phyloP scores from a whole-genome alignment of 345 rosid genomes.

The Salix caprea region DNA sequence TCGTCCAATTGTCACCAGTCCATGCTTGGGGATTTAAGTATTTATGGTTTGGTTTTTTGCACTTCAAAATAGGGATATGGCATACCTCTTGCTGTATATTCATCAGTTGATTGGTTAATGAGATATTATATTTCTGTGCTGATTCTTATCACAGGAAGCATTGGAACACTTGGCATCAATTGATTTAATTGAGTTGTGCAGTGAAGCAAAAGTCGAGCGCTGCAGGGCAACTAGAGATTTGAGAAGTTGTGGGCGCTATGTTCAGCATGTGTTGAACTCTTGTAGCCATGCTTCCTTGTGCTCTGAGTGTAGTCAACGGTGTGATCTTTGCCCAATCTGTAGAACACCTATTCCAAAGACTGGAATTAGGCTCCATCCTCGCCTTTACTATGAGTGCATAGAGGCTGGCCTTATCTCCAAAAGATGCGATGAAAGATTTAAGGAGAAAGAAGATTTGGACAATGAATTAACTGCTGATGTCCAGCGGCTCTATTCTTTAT shows the following conservation, averaged over 20 bases:
- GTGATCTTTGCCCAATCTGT: constrained; percentile 89
- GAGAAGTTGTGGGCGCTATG: constrained; percentile 79
- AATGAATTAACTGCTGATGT: constrained; percentile 61
- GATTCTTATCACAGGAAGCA: constrained; percentile 62
- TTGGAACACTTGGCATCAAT: constrained; percentile 69
- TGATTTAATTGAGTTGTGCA: constrained; percentile 66
- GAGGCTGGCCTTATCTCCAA: constrained; percentile 77
- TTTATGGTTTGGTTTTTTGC: neutral
- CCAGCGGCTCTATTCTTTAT: constrained; percentile 77
- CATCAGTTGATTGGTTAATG: neutral
- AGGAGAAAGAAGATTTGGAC: constrained; percentile 54
- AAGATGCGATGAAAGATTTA: constrained; percentile 50
- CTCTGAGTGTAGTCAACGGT: constrained; percentile 71
- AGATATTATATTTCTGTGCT: neutral
- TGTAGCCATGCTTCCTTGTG: constrained; percentile 96
- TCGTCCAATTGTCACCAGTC: neutral
- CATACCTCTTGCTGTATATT: neutral
- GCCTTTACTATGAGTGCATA: constrained; percentile 75
- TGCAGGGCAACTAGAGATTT: constrained; percentile 96
- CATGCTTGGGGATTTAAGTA: neutral
- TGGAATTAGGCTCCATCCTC: constrained; percentile 43
- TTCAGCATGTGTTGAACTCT: constrained; percentile 54
- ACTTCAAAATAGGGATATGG: neutral
- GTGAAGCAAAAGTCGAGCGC: constrained; percentile 78
- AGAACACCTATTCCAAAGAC: constrained; percentile 45